These are phyloP conservation scores for Claviceps purpurea DNA, from an alignment of 2,329 filamentous ascomycete genomes.

Conservation along the genomic window DNA sequence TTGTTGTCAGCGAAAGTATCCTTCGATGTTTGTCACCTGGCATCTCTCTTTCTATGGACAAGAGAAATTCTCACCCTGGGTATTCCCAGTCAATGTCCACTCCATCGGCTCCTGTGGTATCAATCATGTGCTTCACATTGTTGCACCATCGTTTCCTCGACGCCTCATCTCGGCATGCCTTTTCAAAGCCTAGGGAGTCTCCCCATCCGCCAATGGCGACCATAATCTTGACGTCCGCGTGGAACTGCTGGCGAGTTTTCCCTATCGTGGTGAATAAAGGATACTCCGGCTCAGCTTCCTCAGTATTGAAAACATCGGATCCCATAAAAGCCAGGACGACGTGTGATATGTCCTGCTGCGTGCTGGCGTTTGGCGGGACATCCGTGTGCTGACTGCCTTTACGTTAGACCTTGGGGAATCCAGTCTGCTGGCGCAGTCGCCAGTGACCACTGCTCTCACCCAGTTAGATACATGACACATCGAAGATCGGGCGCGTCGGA, in stretches of 20 bases:
- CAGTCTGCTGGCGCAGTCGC: neutral
- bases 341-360: slow-evolving; percentile 36
- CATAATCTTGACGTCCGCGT: slow-evolving; percentile 44
- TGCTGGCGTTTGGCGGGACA: slow-evolving; percentile 21
- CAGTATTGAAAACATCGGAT: slow-evolving; percentile 37
- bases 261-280: slow-evolving; percentile 40
- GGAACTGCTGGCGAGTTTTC: slow-evolving; percentile 34
- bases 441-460: slow-evolving; percentile 19
- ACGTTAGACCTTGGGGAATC: neutral
- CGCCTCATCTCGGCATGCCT: slow-evolving; percentile 36
- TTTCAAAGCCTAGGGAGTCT: slow-evolving; percentile 49
- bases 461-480: slow-evolving; percentile 37
- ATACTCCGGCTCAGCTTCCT: slow-evolving; percentile 23
- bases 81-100: slow-evolving; percentile 54
- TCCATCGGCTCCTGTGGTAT: slow-evolving; percentile 50
- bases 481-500: slow-evolving; percentile 11
- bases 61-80: slow-evolving; percentile 26
- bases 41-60: too few species aligned
- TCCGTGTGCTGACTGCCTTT: slow-evolving; percentile 32
- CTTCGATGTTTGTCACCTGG: neutral
- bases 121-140: slow-evolving; percentile 51
- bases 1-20: neutral
- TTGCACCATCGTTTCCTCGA: slow-evolving; percentile 45
- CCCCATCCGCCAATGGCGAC: slow-evolving; percentile 68
- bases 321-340: slow-evolving; percentile 45